Evolutionary conservation across 164 flowering plant species (phyloP), one percentile per base, ranked within the genome.

Genomic region (Umbilicus rupestris): DNA sequence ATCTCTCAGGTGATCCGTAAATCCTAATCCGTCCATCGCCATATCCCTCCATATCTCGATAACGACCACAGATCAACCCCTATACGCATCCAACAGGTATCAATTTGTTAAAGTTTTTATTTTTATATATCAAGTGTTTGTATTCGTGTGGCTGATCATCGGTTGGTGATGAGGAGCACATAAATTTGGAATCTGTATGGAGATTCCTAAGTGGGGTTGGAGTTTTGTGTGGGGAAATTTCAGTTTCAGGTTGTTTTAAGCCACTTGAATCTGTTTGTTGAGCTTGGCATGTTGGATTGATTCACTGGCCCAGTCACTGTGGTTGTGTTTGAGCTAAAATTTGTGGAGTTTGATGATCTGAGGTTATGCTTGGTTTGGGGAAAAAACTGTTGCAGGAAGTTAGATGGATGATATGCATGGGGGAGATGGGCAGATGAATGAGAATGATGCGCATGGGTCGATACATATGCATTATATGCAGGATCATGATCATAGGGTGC

Each of bases 401-500:
- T 33, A 60, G 55, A 81, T 78, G 69, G 76, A 78, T 62, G 78
- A 68, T 22, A 74, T 74, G 15, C 70, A 72, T 59, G 73, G 71
- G 45, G 66, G 59, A 64, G 73, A 72, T 74, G 70, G 35, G 0
- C 66, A 41, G 9, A 71, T 71, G 63, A 74, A 69, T 14, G 67
- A 71, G 57, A 12, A 72, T 3, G 78, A 73, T 22, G 73, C 64
- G 1, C 78, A 73, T 24, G 67, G 74, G 50, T 47, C 73, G 4
- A 62, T 71, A 33, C 77, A 74, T 60, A 42, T 67, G 69, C 78
- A 75, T 50, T 79, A 72, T 66, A 42, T 69, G 74, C 77, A 66
- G 31, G 73, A 65, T 20, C 78, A 75, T 42, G 75, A 73, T 29
- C 75, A 72, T 30, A 71, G 64, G n/a, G 49, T 73, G 70, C 78